phyloP scores from a whole-genome alignment of 2,329 filamentous ascomycete genomes.

The Penicillium sclerotigenum region DNA sequence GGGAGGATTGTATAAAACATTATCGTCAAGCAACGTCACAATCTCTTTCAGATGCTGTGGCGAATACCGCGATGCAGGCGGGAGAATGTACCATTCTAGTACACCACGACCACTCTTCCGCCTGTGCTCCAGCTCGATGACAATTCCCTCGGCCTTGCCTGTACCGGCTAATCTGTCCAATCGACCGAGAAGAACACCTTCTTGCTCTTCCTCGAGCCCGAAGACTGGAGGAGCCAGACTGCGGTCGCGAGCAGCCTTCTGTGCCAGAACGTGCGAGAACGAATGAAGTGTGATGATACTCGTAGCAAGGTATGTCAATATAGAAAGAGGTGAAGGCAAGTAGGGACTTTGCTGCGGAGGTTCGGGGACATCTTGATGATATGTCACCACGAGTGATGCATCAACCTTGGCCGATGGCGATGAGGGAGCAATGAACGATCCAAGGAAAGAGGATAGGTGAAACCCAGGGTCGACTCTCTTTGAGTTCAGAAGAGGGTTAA shows the following conservation, averaged over 20 bases:
- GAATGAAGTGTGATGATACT: slow-evolving; percentile 72
- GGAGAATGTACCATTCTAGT: slow-evolving; percentile 63
- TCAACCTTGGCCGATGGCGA: slow-evolving; percentile 32
- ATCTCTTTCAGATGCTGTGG: slow-evolving; percentile 50
- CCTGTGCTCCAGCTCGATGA: slow-evolving; percentile 82
- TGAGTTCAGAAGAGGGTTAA: slow-evolving; percentile 60
- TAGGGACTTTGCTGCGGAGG: slow-evolving; percentile 37
- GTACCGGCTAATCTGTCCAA: slow-evolving; percentile 33
- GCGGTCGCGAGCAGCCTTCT: slow-evolving; percentile 71
- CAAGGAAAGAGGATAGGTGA: slow-evolving; percentile 66
- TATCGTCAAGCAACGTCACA: slow-evolving; percentile 68
- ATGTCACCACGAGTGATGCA: slow-evolving; percentile 72
- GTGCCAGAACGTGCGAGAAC: slow-evolving; percentile 69
- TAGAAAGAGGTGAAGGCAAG: slow-evolving; percentile 65
- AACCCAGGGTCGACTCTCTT: slow-evolving; percentile 48
- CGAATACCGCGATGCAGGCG: slow-evolving; percentile 45
- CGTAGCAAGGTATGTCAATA: slow-evolving; percentile 83
- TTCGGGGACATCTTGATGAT: slow-evolving; percentile 76
- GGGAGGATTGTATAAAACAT: slow-evolving; percentile 62
- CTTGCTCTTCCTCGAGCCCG: slow-evolving; percentile 71
- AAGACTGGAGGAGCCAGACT: slow-evolving; percentile 73
- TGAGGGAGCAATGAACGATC: slow-evolving; percentile 61
- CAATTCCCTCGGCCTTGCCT: slow-evolving; percentile 56
- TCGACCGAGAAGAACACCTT: slow-evolving; percentile 73
- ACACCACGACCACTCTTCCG: slow-evolving; percentile 77